Evolutionary conservation across 2,329 filamentous ascomycete species (phyloP).

Genomic region (Botrytis pseudocinerea): DNA sequence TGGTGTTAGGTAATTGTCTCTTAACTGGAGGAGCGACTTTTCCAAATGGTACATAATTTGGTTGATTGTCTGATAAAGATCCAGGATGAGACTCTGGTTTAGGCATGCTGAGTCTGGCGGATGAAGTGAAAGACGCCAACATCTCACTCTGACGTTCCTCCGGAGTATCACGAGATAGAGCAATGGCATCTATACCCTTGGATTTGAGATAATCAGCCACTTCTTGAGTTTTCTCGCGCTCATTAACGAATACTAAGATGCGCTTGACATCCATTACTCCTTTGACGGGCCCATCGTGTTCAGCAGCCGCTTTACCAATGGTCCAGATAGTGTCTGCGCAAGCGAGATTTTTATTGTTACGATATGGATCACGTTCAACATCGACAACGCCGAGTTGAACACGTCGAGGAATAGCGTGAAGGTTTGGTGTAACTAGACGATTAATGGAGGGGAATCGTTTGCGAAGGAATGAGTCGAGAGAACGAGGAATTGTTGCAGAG

Average conservation of each 20-base stretch:
- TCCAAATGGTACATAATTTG: slow-evolving; percentile 39
- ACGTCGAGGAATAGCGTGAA: slow-evolving; percentile 91
- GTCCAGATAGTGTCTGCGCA: slow-evolving; percentile 95
- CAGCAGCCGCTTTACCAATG: slow-evolving; percentile 74
- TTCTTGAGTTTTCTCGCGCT: slow-evolving; percentile 83
- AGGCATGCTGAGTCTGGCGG: background rate
- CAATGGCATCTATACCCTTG: slow-evolving; percentile 87
- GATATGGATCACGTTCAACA: slow-evolving; percentile 87
- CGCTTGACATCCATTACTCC: slow-evolving; percentile 70
- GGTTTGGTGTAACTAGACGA: slow-evolving; percentile 89
- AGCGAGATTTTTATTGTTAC: slow-evolving; percentile 87
- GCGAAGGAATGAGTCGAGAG: slow-evolving; percentile 81
- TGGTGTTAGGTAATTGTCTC: slow-evolving; percentile 66
- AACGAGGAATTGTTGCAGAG: slow-evolving; percentile 91
- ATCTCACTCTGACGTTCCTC: slow-evolving; percentile 77
- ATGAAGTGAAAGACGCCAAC: slow-evolving; percentile 67
- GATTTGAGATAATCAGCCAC: slow-evolving; percentile 74
- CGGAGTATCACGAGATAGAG: slow-evolving; percentile 80
- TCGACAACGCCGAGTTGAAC: slow-evolving; percentile 94
- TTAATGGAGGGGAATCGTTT: slow-evolving; percentile 79
- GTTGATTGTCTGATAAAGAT: slow-evolving; percentile 44
- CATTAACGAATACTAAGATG: slow-evolving; percentile 94
- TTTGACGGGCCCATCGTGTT: slow-evolving; percentile 57
- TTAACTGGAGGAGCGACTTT: slow-evolving; percentile 34
- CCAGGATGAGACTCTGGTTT: slow-evolving; percentile 41